A percentile compares a stretch with the other conserved stretches of the same genome.
These are phyloP conservation scores for Picocystis sp. DNA, from an alignment of 163 green algal genomes.

Conservation along the genomic window DNA sequence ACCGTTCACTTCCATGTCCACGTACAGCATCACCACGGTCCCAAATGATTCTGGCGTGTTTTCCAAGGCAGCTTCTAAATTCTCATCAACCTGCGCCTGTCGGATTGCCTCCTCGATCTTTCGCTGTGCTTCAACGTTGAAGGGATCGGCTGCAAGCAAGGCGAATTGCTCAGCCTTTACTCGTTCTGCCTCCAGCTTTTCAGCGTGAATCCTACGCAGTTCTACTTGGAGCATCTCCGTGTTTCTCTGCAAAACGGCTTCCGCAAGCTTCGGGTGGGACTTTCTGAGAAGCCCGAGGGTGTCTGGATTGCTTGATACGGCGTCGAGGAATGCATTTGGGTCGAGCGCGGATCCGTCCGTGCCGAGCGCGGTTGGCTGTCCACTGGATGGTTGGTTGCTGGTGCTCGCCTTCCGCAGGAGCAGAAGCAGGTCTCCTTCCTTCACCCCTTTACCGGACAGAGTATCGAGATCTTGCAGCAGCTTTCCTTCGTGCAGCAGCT, in stretches of 20 bases:
- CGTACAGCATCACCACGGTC: conserved; percentile 81
- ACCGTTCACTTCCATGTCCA: conserved; percentile 67
- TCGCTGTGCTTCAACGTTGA: conserved; percentile 57
- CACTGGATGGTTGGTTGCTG: no score
- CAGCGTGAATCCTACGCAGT: not conserved
- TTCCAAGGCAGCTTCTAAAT: conserved; percentile 68
- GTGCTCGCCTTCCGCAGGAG: conserved; percentile 1
- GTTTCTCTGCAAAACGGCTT: not conserved
- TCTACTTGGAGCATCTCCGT: not conserved
- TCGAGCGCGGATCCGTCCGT: no score
- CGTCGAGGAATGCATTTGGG: conserved; percentile 1
- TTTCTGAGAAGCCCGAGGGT: not conserved
- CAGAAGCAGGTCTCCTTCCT: conserved; percentile 2
- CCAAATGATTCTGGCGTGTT: conserved; percentile 77
- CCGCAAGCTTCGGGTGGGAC: conserved; percentile 1
- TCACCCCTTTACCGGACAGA: not conserved
- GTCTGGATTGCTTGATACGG: not conserved
- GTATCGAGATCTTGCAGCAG: not conserved
- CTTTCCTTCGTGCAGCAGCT: conserved; percentile 4
- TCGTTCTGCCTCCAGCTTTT: conserved; percentile 1
- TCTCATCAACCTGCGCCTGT: conserved; percentile 74
- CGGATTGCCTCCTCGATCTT: conserved; percentile 72
- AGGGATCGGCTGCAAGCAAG: conserved; percentile 34
- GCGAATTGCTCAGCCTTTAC: conserved; percentile 1
- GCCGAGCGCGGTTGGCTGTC: no score